phyloP scores from a whole-genome alignment of 768 basidiomycete genomes.

The Paxillus ammoniavirescens region DNA sequence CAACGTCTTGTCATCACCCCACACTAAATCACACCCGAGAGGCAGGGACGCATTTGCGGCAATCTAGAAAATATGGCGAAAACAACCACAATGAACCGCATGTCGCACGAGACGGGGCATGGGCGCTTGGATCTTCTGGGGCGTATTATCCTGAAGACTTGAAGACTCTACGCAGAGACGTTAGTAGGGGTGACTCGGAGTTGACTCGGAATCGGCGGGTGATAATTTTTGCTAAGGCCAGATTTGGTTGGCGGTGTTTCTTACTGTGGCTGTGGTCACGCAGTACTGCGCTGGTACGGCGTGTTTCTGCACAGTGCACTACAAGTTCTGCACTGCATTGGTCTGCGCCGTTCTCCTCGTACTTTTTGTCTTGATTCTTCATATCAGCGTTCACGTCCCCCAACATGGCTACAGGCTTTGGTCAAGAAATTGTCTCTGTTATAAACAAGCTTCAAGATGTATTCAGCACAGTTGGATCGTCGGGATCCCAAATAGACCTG shows the following conservation, averaged over 20 bases:
- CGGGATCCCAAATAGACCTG: conserved; percentile 78
- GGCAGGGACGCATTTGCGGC: too few relatives aligned
- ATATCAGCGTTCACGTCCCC: conserved; percentile 14
- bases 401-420: conserved; percentile 59
- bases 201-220: too few relatives aligned
- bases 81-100: too few relatives aligned
- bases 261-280: conserved; percentile 27
- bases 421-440: conserved; percentile 75
- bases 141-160: too few relatives aligned
- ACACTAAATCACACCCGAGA: too few relatives aligned
- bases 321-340: conserved; percentile 1
- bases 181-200: too few relatives aligned
- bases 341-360: conserved; percentile 9
- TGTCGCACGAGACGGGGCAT: too few relatives aligned
- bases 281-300: conserved; percentile 6
- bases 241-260: conserved; percentile 3
- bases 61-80: too few relatives aligned
- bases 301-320: conserved; percentile 14
- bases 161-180: not conserved
- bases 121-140: too few relatives aligned
- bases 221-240: not conserved
- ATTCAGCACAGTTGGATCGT: conserved; percentile 79
- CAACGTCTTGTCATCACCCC: too few relatives aligned
- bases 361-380: conserved; percentile 11
- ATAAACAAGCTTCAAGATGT: conserved; percentile 93